Base-by-base conservation (phyloP, 306 rosid species). In the Cyamopsis tetragonoloba region DNA sequence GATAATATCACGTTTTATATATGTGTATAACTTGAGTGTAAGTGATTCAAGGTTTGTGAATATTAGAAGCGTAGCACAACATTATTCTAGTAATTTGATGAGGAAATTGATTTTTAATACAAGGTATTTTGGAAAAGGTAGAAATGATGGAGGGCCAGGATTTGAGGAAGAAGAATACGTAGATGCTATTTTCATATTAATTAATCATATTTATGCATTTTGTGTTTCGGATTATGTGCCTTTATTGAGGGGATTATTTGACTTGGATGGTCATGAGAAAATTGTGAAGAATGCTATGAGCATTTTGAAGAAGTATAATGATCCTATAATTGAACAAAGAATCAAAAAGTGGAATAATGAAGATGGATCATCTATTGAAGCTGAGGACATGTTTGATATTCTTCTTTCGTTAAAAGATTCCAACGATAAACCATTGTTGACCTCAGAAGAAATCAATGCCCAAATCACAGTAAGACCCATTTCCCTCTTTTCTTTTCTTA, bases 351-450 rank as follows among this genome's bases (percentile, higher is more conserved):
- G 87, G 87, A 62, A 53, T 2, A 32, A 70, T n/a, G n/a, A n/a
- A n/a, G n/a, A n/a, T 6, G 87, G 80, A 14, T 32, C 1, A 24
- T 73, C 32, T 77, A 66, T 8, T 11, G 41, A 62, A 19, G 24
- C 1, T 0, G 77, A 83, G 12, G 88, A 86, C 51, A 10, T 62
- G 11, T 76, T 86, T 6, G 91, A 86, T 61, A 55, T 83, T 30
- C n/a, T 86, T 34, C 73, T 86, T 28, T 5, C 79, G 0, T 56
- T 73, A 2, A 70, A 83, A 56, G 83, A 38, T 43, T 43, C 19
- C 1, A 30, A 73, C 15, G 61, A 63, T 26, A n/a, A 70, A 0
- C 69, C 78, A 3, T 14, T 77, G 3, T 15, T 86, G 31, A 66
- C 87, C 5, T 4, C 0, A 3, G 32, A 70, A 5, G 87, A 86